Evolutionary conservation across 1,284 basidiomycete species (phyloP).

Genomic region (Apiotrichum akiyoshidainum): DNA sequence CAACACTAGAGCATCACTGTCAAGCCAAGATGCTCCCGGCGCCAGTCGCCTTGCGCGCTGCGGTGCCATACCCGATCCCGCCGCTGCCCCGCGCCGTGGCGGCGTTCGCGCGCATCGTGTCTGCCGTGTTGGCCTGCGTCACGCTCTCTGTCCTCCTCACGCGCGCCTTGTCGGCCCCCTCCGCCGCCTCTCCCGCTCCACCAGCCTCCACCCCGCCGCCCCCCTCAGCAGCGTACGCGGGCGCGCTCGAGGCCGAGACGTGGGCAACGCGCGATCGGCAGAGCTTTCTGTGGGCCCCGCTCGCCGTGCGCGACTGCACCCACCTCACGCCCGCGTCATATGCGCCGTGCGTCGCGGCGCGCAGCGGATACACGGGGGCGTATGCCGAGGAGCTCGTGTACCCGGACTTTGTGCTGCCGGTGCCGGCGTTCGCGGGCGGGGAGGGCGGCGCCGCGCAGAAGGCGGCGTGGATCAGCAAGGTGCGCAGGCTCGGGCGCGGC

Average conservation of each 20-base stretch:
- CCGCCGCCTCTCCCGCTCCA: no score
- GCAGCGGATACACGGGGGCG: neutral
- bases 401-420: slow-evolving; percentile 1
- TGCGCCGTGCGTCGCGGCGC: slow-evolving; percentile 1
- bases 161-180: no score
- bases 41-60: no score
- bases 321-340: slow-evolving; percentile 1
- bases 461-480: neutral
- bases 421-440: neutral
- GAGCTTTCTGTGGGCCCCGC: slow-evolving; percentile 61
- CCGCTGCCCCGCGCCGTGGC: no score
- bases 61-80: no score
- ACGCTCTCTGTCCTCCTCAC: no score
- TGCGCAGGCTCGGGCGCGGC: neutral
- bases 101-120: no score
- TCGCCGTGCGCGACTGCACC: slow-evolving; percentile 48
- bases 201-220: no score
- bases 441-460: neutral
- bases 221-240: slow-evolving; percentile 55
- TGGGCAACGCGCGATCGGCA: slow-evolving; percentile 64
- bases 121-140: no score
- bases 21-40: no score
- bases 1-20: no score
- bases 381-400: slow-evolving; percentile 8
- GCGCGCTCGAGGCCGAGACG: slow-evolving; percentile 57